Percentiles rank a stretch among this genome's conserved stretches.
Evolutionary conservation across 129 eudicot species (phyloP).

Genomic region (Logfia minima): DNA sequence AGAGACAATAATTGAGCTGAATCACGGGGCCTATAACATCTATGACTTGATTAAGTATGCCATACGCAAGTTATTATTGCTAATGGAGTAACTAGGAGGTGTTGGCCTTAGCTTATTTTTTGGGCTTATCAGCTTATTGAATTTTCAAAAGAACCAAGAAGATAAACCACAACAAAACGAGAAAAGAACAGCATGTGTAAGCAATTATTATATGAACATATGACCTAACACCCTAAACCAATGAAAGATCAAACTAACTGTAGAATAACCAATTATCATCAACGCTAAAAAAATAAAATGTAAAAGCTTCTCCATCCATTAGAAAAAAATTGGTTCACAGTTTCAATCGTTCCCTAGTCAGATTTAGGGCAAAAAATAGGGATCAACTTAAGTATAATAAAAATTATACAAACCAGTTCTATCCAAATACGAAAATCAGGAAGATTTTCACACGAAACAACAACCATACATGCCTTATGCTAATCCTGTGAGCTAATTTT

Average conservation of each 20-base stretch:
- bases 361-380: neutral
- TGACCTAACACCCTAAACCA: neutral
- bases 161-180: neutral
- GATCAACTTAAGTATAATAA: neutral
- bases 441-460: neutral
- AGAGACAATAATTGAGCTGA: neutral
- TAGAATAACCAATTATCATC: neutral
- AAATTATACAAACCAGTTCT: neutral
- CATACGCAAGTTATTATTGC: conserved; percentile 9
- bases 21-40: neutral
- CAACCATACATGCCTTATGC: conserved; percentile 1
- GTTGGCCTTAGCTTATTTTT: neutral
- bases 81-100: neutral
- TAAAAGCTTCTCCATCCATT: neutral
- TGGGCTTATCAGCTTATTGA: neutral
- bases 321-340: neutral
- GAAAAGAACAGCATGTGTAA: neutral
- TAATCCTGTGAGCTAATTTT: neutral
- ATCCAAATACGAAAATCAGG: neutral
- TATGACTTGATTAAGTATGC: neutral
- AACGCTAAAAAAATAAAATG: neutral
- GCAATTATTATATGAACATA: neutral
- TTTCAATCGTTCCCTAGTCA: neutral
- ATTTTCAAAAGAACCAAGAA: neutral
- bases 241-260: too few species aligned